A percentile compares a stretch with the other conserved stretches of the same genome.
Conservation (phyloP, 352 stramenopile genomes). For the Thalassiosira livingstoniorum region DNA sequence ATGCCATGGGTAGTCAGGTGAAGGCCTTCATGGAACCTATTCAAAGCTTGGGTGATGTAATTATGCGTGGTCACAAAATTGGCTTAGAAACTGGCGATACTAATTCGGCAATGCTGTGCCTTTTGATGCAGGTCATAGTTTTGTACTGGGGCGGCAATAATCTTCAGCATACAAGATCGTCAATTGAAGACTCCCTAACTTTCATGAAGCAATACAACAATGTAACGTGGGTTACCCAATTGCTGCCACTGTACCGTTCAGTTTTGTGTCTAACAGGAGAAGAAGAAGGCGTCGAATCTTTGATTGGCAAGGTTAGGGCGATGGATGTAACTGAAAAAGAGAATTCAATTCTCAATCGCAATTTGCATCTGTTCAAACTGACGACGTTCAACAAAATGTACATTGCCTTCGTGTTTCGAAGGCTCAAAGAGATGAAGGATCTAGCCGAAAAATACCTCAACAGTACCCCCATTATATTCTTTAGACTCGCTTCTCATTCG, state of each 20-base stretch:
- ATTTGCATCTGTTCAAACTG: not conserved
- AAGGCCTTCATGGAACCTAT: not conserved
- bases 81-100: not conserved
- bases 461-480: too few species aligned
- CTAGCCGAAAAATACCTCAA: too few species aligned
- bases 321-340: not conserved
- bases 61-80: not conserved
- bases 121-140: not conserved
- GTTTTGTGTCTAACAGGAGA: not conserved
- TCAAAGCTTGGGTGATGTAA: not conserved
- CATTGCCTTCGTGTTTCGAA: not conserved
- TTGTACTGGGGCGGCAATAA: not conserved
- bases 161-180: not conserved
- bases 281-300: not conserved
- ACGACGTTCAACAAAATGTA: not conserved
- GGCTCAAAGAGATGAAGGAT: too few species aligned
- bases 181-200: not conserved
- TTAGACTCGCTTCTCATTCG: too few species aligned
- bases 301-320: not conserved
- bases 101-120: not conserved
- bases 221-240: not conserved
- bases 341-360: not conserved
- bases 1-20: not conserved
- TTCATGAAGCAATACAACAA: not conserved
- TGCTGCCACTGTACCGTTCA: not conserved